Evolutionary conservation across 2,329 filamentous ascomycete genomes (phyloP).

Genomic region (Colletotrichum sp.): DNA sequence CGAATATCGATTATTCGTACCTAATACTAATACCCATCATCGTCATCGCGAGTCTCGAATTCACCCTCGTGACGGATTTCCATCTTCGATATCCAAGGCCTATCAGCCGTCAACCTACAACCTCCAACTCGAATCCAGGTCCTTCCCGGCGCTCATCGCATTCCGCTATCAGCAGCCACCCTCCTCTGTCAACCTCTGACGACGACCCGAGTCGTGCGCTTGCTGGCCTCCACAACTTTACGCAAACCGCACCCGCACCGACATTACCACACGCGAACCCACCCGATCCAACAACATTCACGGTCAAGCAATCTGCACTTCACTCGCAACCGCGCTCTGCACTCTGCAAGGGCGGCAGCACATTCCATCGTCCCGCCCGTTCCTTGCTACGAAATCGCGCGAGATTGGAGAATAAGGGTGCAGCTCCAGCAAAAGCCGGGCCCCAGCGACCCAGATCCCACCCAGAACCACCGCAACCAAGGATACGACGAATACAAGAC

Average conservation of each 20-base stretch:
- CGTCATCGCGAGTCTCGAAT: conserved; percentile 16
- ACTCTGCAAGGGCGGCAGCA: background rate
- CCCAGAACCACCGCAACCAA: conserved; percentile 2
- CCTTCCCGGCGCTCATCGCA: background rate
- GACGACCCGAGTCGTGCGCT: conserved; percentile 14
- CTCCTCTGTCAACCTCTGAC: conserved; percentile 12
- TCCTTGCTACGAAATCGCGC: background rate
- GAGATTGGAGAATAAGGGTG: background rate
- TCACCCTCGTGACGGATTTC: conserved; percentile 4
- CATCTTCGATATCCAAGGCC: conserved; percentile 3
- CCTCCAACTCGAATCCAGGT: background rate
- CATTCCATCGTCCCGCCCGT: background rate
- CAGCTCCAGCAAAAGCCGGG: background rate
- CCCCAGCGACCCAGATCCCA: background rate
- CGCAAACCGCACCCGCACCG: conserved; percentile 8
- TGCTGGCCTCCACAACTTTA: conserved; percentile 12
- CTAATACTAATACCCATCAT: background rate
- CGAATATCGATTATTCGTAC: background rate
- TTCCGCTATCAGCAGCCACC: background rate
- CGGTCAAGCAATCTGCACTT: background rate
- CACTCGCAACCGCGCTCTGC: background rate
- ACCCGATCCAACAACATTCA: background rate
- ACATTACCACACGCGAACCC: background rate
- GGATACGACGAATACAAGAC: background rate
- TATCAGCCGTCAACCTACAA: background rate